A percentile compares a stretch with the other conserved stretches of the same genome.
These are phyloP conservation scores for Gymnopilus dilepis DNA, from an alignment of 768 basidiomycete species.

Conservation along the genomic window DNA sequence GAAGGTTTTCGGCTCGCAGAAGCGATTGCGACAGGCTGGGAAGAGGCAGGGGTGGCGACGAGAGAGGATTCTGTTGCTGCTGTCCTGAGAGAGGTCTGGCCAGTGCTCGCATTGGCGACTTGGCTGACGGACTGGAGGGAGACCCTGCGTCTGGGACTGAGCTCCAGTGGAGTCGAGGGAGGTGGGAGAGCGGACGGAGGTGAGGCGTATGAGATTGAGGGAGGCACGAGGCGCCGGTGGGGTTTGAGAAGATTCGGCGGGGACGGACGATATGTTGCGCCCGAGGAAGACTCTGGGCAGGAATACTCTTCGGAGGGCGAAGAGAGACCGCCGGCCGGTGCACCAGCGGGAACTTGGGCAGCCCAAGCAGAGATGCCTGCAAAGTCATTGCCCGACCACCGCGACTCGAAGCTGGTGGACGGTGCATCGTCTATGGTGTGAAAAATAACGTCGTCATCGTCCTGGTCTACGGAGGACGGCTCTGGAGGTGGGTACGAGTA, in stretches of 20 bases:
- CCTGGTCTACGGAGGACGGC: constrained; percentile 14
- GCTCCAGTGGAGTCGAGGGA: constrained; percentile 35
- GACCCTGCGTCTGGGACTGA: constrained; percentile 38
- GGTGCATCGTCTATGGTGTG: constrained; percentile 23
- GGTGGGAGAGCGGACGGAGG: constrained; percentile 36
- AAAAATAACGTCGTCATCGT: constrained; percentile 33
- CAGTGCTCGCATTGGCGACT: constrained; percentile 37
- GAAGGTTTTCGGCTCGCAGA: constrained; percentile 32
- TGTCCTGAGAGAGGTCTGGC: constrained; percentile 39
- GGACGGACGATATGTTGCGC: constrained; percentile 26
- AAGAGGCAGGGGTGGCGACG: constrained; percentile 51
- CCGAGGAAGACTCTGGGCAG: constrained; percentile 15
- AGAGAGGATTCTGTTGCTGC: constrained; percentile 54
- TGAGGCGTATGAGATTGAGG: constrained; percentile 57
- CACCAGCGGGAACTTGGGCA: constrained; percentile 42
- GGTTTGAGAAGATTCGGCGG: constrained; percentile 45
- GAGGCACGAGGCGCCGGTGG: constrained; percentile 46
- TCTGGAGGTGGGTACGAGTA: constrained; percentile 1
- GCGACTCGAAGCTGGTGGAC: constrained; percentile 10
- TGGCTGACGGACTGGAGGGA: constrained; percentile 34
- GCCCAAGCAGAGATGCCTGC: constrained; percentile 55
- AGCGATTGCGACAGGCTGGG: constrained; percentile 44
- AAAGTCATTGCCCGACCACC: constrained; percentile 45
- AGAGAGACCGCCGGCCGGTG: constrained; percentile 25
- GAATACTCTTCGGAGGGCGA: constrained; percentile 14